Base-by-base conservation (phyloP, 2,329 filamentous ascomycete genomes). In the Hypoxylon sp. region DNA sequence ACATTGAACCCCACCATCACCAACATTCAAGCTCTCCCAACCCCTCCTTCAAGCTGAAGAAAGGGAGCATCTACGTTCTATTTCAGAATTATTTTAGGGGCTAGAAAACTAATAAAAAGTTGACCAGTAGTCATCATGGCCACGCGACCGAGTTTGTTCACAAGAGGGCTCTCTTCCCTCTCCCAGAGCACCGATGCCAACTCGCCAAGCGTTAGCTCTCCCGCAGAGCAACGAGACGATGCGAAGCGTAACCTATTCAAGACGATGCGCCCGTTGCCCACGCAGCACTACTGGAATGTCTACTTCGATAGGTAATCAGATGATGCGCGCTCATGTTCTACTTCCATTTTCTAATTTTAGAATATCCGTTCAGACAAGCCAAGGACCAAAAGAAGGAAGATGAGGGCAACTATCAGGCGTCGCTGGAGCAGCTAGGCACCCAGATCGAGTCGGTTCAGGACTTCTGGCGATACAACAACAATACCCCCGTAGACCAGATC, bases 181-280 rank as follows among this genome's bases (percentile, higher is more conserved):
- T 86, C 87, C 63, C 85, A 90, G 77, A 84, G 85, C 78, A 84
- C 86, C 73, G 85, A 87, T 69, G 81, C 86, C 52, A 88, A 87
- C 77, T 90, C 88, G 46, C 83, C 85, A 31, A 86, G 85, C 67
- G 88, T 88, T 66, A 84, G 85, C 71, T 92, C 92, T 9, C 91
- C 92, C 26, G 91, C 92, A 61, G 88, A 90, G 76, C 86, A 90
- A 80, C 90, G 92, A 75, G 91, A 92, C 80, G 90, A 91, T 80
- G 92, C 92, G 63, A 94, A 94, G 89, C 90, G 92, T 83, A 94
- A 94, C 84, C 92, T 94, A 80, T 85, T 93, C 74, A 90, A 93
- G 80, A 86, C 90, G 29, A 90, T 88, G 84, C 86, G 93, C 59
- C 86, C 91, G 57, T 84, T 94, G 72, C 89, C 92, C 14, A 92